Evolutionary conservation across 1,284 basidiomycete genomes (phyloP).

Genomic region (Ganoderma sinense): DNA sequence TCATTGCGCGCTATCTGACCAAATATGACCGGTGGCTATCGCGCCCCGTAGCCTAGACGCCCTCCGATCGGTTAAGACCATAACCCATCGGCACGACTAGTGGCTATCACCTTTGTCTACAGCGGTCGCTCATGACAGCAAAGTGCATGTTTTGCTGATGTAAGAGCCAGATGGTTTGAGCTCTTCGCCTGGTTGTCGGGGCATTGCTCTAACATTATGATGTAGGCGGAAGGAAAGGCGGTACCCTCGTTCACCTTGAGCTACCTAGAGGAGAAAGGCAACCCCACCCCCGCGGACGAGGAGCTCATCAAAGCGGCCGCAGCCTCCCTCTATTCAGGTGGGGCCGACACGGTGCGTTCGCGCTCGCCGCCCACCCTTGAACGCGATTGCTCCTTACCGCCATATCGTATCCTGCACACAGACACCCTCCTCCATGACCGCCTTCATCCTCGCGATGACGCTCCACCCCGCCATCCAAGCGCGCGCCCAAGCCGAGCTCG

Average conservation of each 20-base stretch:
- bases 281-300: slow-evolving; percentile 37
- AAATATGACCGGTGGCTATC: no score
- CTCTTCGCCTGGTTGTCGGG: neutral
- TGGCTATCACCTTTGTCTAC: no score
- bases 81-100: no score
- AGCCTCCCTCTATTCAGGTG: slow-evolving; percentile 48
- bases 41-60: no score
- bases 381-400: neutral
- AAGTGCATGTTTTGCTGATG: no score
- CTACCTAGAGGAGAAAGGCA: slow-evolving; percentile 38
- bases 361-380: neutral
- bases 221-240: slow-evolving; percentile 10
- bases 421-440: slow-evolving; percentile 38
- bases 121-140: no score
- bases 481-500: slow-evolving; percentile 48
- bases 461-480: slow-evolving; percentile 42
- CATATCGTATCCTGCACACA: slow-evolving; percentile 13
- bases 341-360: slow-evolving; percentile 41
- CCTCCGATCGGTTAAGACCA: no score
- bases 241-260: slow-evolving; percentile 39
- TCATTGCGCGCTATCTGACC: no score
- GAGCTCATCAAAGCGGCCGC: slow-evolving; percentile 48
- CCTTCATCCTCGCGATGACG: slow-evolving; percentile 48
- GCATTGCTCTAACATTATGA: neutral
- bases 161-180: slow-evolving; percentile 40